Conservation (phyloP, 169 alveolate genomes). For the Plasmodium cynomolgi region DNA sequence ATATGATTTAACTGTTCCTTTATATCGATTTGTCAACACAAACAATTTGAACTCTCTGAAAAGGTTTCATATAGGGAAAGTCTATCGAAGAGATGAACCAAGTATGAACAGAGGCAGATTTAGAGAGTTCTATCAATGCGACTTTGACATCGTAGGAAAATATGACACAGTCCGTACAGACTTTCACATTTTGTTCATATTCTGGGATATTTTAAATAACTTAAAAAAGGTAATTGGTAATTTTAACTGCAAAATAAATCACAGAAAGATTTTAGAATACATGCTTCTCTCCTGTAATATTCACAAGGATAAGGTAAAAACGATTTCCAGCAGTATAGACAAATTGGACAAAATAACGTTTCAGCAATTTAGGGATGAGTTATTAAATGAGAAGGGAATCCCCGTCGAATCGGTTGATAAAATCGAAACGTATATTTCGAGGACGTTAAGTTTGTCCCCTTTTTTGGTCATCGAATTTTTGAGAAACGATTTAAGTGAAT, state of each 20-base stretch:
- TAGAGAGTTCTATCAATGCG: slow-evolving; percentile 98
- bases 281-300: slow-evolving; percentile 92
- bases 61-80: slow-evolving; percentile 97
- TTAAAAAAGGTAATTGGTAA: slow-evolving; percentile 86
- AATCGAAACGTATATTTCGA: slow-evolving; percentile 87
- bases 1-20: slow-evolving; percentile 98
- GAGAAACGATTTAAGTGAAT: slow-evolving; percentile 77
- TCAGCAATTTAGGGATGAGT: slow-evolving; percentile 93
- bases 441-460: slow-evolving; percentile 87
- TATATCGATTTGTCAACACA: slow-evolving; percentile 95
- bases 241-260: slow-evolving; percentile 92
- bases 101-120: slow-evolving; percentile 96
- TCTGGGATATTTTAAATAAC: slow-evolving; percentile 87
- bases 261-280: slow-evolving; percentile 93
- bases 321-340: slow-evolving; percentile 96
- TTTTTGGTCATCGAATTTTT: slow-evolving; percentile 80
- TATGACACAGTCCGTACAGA: slow-evolving; percentile 94
- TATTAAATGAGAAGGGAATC: slow-evolving; percentile 92
- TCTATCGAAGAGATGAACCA: slow-evolving; percentile 98
- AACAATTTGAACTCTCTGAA: slow-evolving; percentile 90
- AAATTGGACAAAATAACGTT: slow-evolving; percentile 97
- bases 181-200: slow-evolving; percentile 94
- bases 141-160: slow-evolving; percentile 96
- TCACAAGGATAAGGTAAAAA: slow-evolving; percentile 88
- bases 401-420: slow-evolving; percentile 86